Base-by-base conservation (phyloP, 495 filamentous ascomycete species). In the Trichoderma virens region DNA sequence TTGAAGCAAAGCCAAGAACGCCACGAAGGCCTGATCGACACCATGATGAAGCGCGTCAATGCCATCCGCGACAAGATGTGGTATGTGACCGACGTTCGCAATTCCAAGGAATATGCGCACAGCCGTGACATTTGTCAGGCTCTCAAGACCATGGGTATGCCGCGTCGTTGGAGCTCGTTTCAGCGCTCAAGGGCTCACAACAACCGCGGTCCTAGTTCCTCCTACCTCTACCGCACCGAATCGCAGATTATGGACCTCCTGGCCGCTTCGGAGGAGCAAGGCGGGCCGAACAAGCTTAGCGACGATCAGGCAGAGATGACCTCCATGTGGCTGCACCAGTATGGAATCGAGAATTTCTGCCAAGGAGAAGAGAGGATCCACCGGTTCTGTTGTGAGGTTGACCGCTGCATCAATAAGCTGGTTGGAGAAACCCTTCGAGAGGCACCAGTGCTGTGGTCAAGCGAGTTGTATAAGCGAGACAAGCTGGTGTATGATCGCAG, bases 71-170 rank as follows among this genome's bases (percentile, higher is more conserved):
- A 95, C 73, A 98, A 98, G 80, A 96, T 97, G 91, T 98, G 94
- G 94, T 98, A 96, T 73, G 90, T 94, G 67, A 96, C 93, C 6
- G 94, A 98, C 73, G 94, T 98, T 51, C 88, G 89, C 63, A 93
- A 96, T 70, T 97, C 93, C 20, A 90, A 85, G 47, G 83, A 85
- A 2, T 98, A 97, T 70, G 93, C 96, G 65, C 90, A 95, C 72
- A 92, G 92, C 27, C 87, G 87, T 65, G 88, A 93, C 71, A 87
- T 98, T 13, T 90, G 92, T 13, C 80, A 88, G 64, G 94, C 94
- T 34, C 76, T 98, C 56, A 94, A 93, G 73, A 90, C 87, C n/a
- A 98, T 98, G 94, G 87, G 84, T n/a, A 76, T 78, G 68, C 83
- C 83, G 39, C 77, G 82, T 27, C 76, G 77, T 67, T 80, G 78